Conservation (phyloP, 192 early-diverging fungal genomes). For the Linnemannia exigua region DNA sequence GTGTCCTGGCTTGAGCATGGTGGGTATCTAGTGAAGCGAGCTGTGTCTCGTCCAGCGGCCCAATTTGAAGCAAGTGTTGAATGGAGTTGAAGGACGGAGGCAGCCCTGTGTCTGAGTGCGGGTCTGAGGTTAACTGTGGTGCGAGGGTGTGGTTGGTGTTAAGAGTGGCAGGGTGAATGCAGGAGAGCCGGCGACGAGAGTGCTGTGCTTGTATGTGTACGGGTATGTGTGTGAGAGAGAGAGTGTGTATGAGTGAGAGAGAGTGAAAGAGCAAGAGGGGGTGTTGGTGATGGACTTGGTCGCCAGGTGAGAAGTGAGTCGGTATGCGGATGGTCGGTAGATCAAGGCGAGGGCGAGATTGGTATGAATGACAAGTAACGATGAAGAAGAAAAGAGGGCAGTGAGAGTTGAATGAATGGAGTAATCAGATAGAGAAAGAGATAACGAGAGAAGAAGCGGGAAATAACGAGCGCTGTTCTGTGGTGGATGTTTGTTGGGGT, state of each 20-base stretch:
- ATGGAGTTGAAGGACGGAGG: not conserved
- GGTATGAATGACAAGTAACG: not conserved
- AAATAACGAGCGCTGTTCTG: not conserved
- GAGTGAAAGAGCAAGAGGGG: not conserved
- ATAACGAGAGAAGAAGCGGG: not conserved
- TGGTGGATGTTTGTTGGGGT: not conserved
- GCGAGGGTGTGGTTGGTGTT: not conserved
- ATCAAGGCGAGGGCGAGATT: too few relatives aligned
- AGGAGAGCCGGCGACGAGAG: not conserved
- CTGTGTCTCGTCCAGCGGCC: not conserved
- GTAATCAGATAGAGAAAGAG: not conserved
- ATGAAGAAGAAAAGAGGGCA: not conserved
- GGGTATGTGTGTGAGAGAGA: not conserved
- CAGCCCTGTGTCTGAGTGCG: not conserved
- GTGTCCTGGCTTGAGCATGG: slow-evolving; percentile 38
- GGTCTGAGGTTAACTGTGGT: not conserved
- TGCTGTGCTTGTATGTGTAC: not conserved
- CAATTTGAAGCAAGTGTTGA: not conserved
- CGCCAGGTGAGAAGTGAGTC: too few relatives aligned
- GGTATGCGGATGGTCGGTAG: too few relatives aligned
- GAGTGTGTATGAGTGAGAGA: not conserved
- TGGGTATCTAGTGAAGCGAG: slow-evolving; percentile 8
- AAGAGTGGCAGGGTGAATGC: not conserved
- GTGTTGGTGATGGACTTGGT: not conserved
- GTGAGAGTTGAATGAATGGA: not conserved